These are phyloP conservation scores for Spatholobus suberectus DNA, from an alignment of 306 rosid species.

Conservation along the genomic window DNA sequence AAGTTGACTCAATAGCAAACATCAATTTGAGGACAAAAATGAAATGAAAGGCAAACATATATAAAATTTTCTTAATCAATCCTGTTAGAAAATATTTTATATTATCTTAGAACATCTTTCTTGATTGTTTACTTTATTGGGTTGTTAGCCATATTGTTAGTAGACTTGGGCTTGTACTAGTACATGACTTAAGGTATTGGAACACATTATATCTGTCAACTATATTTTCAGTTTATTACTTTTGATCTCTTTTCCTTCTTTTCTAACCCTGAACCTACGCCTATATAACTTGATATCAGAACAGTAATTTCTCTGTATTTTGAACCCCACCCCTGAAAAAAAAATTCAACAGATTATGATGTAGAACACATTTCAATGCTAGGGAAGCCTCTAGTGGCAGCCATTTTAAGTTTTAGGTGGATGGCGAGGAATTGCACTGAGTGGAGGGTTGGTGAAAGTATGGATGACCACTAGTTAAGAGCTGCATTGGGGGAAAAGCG, in stretches of 20 bases:
- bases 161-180: not conserved
- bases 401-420: conserved; percentile 1
- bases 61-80: not conserved
- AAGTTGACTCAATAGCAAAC: not conserved
- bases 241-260: not conserved
- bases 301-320: not conserved
- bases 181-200: not conserved
- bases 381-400: not conserved
- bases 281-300: not conserved
- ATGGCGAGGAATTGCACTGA: not conserved
- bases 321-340: not conserved
- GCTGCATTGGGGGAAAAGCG: not conserved
- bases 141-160: not conserved
- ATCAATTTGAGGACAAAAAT: not conserved
- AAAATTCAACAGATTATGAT: not conserved
- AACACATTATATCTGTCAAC: not conserved
- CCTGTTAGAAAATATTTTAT: not conserved
- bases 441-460: not conserved
- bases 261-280: not conserved
- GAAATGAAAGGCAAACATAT: not conserved
- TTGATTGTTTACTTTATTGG: not conserved
- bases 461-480: not conserved
- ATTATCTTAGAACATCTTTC: not conserved
- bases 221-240: not conserved
- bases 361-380: not conserved